phyloP scores from a whole-genome alignment of 495 filamentous ascomycete species.

The Bacidia rubella region DNA sequence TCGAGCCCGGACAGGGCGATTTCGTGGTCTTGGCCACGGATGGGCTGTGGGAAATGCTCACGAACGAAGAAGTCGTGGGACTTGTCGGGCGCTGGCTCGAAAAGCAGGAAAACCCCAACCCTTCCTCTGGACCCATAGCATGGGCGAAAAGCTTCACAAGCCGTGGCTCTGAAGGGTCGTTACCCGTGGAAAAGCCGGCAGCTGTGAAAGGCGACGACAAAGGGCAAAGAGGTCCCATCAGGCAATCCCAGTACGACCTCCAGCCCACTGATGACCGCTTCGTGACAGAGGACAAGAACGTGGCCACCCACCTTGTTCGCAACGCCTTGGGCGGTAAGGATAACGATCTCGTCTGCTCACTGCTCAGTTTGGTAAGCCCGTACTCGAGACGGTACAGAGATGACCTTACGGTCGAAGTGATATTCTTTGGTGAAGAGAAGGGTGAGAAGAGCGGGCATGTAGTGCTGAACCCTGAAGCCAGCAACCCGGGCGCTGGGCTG shows the following conservation, averaged over 20 bases:
- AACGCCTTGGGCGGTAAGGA: slow-evolving; percentile 94
- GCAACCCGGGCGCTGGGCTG: slow-evolving; percentile 37
- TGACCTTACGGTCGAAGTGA: slow-evolving; percentile 93
- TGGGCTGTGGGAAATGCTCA: slow-evolving; percentile 98
- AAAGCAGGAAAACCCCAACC: slow-evolving; percentile 38
- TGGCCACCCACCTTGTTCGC: slow-evolving; percentile 84
- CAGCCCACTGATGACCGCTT: slow-evolving; percentile 61
- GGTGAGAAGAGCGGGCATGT: slow-evolving; percentile 60
- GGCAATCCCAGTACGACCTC: slow-evolving; percentile 70
- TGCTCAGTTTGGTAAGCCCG: slow-evolving; percentile 82
- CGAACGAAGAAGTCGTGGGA: slow-evolving; percentile 94
- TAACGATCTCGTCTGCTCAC: slow-evolving; percentile 82
- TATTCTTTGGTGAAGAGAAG: slow-evolving; percentile 83
- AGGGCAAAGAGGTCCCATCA: slow-evolving; percentile 56
- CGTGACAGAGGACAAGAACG: slow-evolving; percentile 91
- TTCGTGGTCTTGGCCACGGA: slow-evolving; percentile 96
- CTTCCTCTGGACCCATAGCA: slow-evolving; percentile 23
- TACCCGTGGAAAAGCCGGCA: slow-evolving; percentile 36
- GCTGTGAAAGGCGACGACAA: slow-evolving; percentile 35
- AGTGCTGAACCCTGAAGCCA: slow-evolving; percentile 74
- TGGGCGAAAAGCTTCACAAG: slow-evolving; percentile 40
- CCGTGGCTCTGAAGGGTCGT: slow-evolving; percentile 24
- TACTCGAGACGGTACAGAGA: slow-evolving; percentile 87
- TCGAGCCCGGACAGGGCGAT: slow-evolving; percentile 80
- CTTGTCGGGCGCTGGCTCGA: slow-evolving; percentile 96